Evolutionary conservation across 2,329 filamentous ascomycete species (phyloP).

Genomic region (Zarea fungicola): DNA sequence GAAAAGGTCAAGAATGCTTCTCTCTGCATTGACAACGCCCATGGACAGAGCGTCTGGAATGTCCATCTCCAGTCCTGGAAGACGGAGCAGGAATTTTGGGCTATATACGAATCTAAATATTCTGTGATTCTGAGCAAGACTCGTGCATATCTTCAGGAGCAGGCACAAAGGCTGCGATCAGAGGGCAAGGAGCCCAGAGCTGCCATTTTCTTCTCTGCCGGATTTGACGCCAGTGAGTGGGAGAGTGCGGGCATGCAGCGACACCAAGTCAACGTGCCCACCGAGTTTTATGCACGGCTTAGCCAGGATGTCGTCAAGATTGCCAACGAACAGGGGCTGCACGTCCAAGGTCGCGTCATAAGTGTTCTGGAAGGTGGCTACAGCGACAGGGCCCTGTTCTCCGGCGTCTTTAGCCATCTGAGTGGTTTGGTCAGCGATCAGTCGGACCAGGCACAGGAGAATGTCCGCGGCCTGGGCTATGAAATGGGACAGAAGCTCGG

Average conservation of each 20-base stretch:
- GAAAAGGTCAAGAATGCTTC: slow-evolving; percentile 93
- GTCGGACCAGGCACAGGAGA: slow-evolving; percentile 27
- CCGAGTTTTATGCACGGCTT: slow-evolving; percentile 90
- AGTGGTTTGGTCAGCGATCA: slow-evolving; percentile 68
- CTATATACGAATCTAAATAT: slow-evolving; percentile 77
- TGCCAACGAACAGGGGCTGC: slow-evolving; percentile 71
- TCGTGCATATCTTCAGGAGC: slow-evolving; percentile 65
- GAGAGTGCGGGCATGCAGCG: slow-evolving; percentile 91
- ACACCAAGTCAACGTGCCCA: slow-evolving; percentile 92
- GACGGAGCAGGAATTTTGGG: slow-evolving; percentile 80
- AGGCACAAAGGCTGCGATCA: slow-evolving; percentile 60
- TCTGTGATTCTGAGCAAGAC: slow-evolving; percentile 73
- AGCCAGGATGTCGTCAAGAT: slow-evolving; percentile 79
- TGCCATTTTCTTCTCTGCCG: slow-evolving; percentile 90
- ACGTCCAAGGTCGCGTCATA: slow-evolving; percentile 77
- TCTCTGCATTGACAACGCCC: slow-evolving; percentile 88
- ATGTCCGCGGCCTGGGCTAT: slow-evolving; percentile 40
- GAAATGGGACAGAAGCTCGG: slow-evolving; percentile 54
- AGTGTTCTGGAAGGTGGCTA: slow-evolving; percentile 96
- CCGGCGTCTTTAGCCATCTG: slow-evolving; percentile 84
- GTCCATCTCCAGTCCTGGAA: slow-evolving; percentile 89
- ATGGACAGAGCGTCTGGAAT: slow-evolving; percentile 94
- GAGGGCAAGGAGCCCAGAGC: slow-evolving; percentile 64
- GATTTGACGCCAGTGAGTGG: slow-evolving; percentile 96
- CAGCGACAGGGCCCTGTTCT: slow-evolving; percentile 83